A percentile compares a stretch with the other conserved stretches of the same genome.
These are phyloP conservation scores for Meyerozyma carpophila DNA, from an alignment of 1,139 yeast species.

Conservation along the genomic window DNA sequence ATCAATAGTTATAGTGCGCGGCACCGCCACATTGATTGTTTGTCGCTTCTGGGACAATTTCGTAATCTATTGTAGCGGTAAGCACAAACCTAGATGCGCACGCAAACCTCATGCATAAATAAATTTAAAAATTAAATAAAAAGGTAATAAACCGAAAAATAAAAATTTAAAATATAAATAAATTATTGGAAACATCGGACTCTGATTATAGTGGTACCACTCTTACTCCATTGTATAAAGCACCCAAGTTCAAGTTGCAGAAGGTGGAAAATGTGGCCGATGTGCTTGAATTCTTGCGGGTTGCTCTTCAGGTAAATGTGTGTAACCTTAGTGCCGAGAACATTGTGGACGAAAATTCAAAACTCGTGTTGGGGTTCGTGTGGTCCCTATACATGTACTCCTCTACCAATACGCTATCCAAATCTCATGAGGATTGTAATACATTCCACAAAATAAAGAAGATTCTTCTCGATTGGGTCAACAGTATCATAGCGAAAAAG, in stretches of 20 bases:
- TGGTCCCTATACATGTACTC: constrained; percentile 55
- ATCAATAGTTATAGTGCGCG: not conserved
- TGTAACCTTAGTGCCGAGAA: constrained; percentile 65
- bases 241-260: constrained; percentile 53
- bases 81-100: not conserved
- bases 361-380: constrained; percentile 57
- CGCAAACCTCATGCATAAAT: not conserved
- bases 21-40: not conserved
- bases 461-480: constrained; percentile 33
- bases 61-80: not conserved
- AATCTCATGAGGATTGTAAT: constrained; percentile 29
- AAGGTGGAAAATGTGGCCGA: constrained; percentile 58
- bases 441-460: constrained; percentile 28
- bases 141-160: too few relatives aligned
- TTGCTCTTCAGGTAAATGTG: constrained; percentile 45
- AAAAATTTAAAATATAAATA: too few relatives aligned
- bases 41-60: not conserved
- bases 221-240: constrained; percentile 32
- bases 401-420: constrained; percentile 32
- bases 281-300: constrained; percentile 49
- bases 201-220: not conserved
- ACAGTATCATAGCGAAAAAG: constrained; percentile 15
- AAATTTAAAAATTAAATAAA: too few relatives aligned
- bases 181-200: not conserved
- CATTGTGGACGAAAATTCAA: constrained; percentile 57